Base-by-base conservation (phyloP, 345 rosid species). In the Hibiscus syriacus region DNA sequence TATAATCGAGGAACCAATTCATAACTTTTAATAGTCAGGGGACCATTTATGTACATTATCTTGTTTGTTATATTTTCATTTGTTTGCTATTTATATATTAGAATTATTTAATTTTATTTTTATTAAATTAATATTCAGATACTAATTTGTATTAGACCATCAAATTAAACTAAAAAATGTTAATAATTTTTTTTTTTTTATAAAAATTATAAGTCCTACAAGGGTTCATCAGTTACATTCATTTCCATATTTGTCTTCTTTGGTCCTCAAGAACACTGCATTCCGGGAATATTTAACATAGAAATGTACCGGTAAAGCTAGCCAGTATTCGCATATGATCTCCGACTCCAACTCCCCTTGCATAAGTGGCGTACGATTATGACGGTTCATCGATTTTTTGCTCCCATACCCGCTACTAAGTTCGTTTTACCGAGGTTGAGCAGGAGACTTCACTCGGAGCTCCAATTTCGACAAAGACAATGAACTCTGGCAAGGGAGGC, bases 401-500 rank as follows among this genome's bases (percentile, higher is more conserved):
- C 27, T 20, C 45, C 17, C 6, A 45, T 45, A 64, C 54, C 41
- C 27, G 20, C 23, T 7, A 48, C 19, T 19, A 27, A 48, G 17
- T 50, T 13, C 25, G 50, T 50, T 45, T 50, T 23, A 66, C 56
- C 26, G 12, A 30, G 58, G 46, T 19, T 32, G 46, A 46, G 41
- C n/a, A 7, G 50, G 38, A 32, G 22, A 67, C 22, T 58, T 67
- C 38, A 67, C 61, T 38, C 48, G 4, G 49, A 68, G 67, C 23
- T 84, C 98, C 98, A 90, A 43, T 80, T 78, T 64, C 96, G 81
- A 74, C 90, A 84, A 34, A 76, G 79, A 71, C 88, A 78, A 72
- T 90, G 98, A 30, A 88, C 93, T 71, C 87, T 92, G 64, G 96
- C 97, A 66, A 90, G 89, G 5, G 96, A 73, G 68, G 88, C 92